A percentile compares a stretch with the other conserved stretches of the same genome.
Evolutionary conservation across 495 filamentous ascomycete genomes (phyloP).

Genomic region (Trichocladium uniseriatum): DNA sequence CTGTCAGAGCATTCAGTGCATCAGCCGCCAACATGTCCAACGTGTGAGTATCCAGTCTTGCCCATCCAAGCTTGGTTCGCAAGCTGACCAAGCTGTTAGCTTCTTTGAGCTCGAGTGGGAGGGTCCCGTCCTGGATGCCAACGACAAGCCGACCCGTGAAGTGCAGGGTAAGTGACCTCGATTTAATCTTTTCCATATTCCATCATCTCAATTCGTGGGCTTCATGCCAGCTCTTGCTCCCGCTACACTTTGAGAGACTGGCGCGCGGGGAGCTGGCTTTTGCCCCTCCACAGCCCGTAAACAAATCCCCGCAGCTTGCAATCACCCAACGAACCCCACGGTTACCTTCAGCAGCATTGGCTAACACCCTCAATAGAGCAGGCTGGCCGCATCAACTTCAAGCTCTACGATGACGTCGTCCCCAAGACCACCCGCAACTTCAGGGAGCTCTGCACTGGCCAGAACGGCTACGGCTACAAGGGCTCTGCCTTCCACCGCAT

Average conservation of each 20-base stretch:
- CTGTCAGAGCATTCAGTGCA: slow-evolving; percentile 26
- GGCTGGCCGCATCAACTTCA: slow-evolving; percentile 76
- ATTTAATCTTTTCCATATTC: not conserved
- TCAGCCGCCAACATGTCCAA: slow-evolving; percentile 25
- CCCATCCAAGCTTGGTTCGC: slow-evolving; percentile 3
- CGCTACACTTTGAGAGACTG: too few species aligned
- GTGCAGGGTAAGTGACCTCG: slow-evolving; percentile 48
- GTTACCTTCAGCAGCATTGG: not conserved
- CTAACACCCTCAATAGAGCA: slow-evolving; percentile 47
- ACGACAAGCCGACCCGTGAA: slow-evolving; percentile 46
- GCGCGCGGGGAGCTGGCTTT: too few species aligned
- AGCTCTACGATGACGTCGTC: slow-evolving; percentile 76
- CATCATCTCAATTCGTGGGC: too few species aligned
- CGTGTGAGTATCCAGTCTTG: slow-evolving; percentile 19
- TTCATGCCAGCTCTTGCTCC: too few species aligned
- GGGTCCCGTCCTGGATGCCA: slow-evolving; percentile 51
- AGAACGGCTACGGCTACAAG: slow-evolving; percentile 79
- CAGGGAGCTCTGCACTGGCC: slow-evolving; percentile 82
- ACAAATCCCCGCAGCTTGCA: not conserved
- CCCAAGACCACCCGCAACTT: slow-evolving; percentile 95
- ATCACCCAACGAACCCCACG: not conserved
- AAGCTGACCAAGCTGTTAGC: slow-evolving; percentile 6
- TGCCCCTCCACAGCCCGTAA: too few species aligned
- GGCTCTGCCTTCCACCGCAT: slow-evolving; percentile 89
- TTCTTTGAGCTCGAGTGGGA: slow-evolving; percentile 48